Evolutionary conservation across 2,329 filamentous ascomycete genomes (phyloP).

Genomic region (Lachnellula subtilissima): DNA sequence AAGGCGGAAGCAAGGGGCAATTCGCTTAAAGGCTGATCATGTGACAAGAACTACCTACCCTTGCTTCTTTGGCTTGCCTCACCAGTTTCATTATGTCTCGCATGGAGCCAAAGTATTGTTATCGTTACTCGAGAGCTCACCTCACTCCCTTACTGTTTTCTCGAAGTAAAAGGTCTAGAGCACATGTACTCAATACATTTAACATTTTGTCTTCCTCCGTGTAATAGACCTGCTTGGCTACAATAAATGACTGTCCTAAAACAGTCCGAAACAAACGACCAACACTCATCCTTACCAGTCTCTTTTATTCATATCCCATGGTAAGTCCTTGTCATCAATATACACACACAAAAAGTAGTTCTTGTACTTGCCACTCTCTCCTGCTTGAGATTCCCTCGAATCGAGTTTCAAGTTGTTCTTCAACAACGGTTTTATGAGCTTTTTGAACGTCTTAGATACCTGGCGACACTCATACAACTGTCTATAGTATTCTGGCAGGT

Average conservation of each 20-base stretch:
- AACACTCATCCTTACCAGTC: slow-evolving; percentile 4
- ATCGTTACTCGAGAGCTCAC: too few relatives aligned
- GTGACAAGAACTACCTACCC: too few relatives aligned
- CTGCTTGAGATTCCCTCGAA: neutral
- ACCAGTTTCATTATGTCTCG: too few relatives aligned
- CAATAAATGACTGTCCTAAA: neutral
- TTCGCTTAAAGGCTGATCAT: too few relatives aligned
- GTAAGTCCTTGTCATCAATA: slow-evolving; percentile 9
- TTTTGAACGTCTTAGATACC: neutral
- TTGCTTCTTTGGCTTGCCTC: too few relatives aligned
- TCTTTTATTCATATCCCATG: slow-evolving; percentile 8
- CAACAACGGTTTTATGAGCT: neutral
- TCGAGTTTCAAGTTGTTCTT: neutral
- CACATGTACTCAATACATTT: too few relatives aligned
- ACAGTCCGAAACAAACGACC: neutral
- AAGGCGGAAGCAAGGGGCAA: too few relatives aligned
- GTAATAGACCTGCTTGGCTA: neutral
- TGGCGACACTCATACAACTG: neutral
- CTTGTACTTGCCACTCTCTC: neutral
- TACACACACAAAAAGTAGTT: slow-evolving; percentile 7
- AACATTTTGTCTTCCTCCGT: too few relatives aligned
- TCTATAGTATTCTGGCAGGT: neutral
- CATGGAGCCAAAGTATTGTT: too few relatives aligned
- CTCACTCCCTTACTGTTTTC: too few relatives aligned
- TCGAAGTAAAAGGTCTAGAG: too few relatives aligned